Conservation (phyloP, 148 eudicot genomes). For the Camellia sinensis region DNA sequence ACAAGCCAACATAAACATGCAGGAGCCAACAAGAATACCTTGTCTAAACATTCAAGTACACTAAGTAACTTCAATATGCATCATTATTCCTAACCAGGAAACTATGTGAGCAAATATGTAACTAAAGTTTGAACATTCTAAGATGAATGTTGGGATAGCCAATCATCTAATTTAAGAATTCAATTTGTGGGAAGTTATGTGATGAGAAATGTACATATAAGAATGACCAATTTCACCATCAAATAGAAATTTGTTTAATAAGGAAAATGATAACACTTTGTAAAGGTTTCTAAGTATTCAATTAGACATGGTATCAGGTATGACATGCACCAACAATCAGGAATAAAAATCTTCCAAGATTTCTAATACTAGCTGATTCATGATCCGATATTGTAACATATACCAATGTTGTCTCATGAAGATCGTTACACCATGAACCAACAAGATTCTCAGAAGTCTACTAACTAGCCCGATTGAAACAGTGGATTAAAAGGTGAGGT, state of each 20-base stretch:
- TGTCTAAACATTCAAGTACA: neutral
- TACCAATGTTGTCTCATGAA: neutral
- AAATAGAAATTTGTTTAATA: neutral
- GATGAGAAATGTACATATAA: neutral
- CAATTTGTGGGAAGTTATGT: neutral
- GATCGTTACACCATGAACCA: neutral
- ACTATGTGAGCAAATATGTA: neutral
- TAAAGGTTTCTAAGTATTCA: conserved; percentile 1
- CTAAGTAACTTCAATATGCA: too few relatives aligned
- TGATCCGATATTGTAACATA: neutral
- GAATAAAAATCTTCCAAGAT: neutral
- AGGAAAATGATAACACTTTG: neutral
- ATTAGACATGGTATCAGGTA: neutral
- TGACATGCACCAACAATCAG: neutral
- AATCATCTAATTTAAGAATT: neutral
- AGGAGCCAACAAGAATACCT: neutral
- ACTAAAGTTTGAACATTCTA: neutral
- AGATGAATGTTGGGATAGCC: neutral
- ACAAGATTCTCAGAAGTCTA: neutral
- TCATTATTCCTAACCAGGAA: neutral
- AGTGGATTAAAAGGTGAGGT: neutral
- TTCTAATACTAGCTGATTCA: neutral
- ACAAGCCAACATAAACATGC: conserved; percentile 10
- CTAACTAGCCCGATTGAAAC: neutral
- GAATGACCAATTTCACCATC: neutral